phyloP scores from a whole-genome alignment of 257 asterid genomes.

The Solanum dulcamara region DNA sequence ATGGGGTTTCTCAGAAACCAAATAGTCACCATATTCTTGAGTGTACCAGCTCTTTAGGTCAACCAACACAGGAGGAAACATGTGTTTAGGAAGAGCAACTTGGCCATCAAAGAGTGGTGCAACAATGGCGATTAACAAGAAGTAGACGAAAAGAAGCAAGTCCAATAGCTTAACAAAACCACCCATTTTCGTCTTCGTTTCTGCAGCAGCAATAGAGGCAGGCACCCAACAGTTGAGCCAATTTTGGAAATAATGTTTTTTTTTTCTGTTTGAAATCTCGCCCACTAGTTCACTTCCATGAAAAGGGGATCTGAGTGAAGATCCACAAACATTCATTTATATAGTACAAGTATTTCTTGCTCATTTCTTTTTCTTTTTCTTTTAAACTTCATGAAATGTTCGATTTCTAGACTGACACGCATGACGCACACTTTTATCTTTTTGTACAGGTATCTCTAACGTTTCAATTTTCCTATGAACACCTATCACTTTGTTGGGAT shows the following conservation, averaged over 20 bases:
- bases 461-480: background rate
- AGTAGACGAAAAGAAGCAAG: conserved; percentile 46
- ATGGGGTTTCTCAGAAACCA: conserved; percentile 61
- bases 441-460: background rate
- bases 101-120: conserved; percentile 84
- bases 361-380: background rate
- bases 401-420: background rate
- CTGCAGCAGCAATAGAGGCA: background rate
- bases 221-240: background rate
- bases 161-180: conserved; percentile 42
- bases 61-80: conserved; percentile 47
- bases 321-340: background rate
- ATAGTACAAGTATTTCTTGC: background rate
- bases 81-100: conserved; percentile 37
- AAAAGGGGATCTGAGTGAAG: background rate
- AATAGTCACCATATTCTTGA: conserved; percentile 53
- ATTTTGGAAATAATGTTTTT: background rate
- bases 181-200: conserved; percentile 26
- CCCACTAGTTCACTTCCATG: background rate
- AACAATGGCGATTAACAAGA: conserved; percentile 47
- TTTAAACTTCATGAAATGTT: too few relatives aligned
- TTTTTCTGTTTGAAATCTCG: background rate
- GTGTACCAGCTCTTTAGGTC: conserved; percentile 62
- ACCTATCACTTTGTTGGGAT: too few relatives aligned
- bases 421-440: too few relatives aligned